Percentiles rank a stretch among this genome's conserved stretches.
Evolutionary conservation across 2,329 filamentous ascomycete species (phyloP).

Genomic region (Colletotrichum acutatum): DNA sequence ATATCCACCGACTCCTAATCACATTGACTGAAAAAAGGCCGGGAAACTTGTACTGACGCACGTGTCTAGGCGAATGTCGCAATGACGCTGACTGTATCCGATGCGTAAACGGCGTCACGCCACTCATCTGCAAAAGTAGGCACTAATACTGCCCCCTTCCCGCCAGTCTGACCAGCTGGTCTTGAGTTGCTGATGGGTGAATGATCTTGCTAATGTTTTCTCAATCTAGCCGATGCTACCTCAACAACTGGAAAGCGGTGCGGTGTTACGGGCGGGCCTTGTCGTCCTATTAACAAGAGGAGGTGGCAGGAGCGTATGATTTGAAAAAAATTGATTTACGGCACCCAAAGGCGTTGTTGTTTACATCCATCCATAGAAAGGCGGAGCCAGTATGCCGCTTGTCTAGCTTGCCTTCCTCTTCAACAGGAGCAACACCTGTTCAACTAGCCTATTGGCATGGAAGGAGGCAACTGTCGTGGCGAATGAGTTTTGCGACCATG

Average conservation of each 20-base stretch:
- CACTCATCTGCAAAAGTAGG: conserved; percentile 20
- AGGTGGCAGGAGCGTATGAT: no score
- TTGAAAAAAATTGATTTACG: no score
- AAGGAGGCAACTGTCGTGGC: no score
- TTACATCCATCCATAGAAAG: no score
- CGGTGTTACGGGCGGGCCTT: neutral
- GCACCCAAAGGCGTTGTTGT: no score
- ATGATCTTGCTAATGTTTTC: neutral
- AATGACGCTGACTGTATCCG: conserved; percentile 10
- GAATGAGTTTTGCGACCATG: no score
- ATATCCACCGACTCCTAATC: fast-evolving
- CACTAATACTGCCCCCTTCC: neutral
- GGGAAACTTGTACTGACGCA: neutral
- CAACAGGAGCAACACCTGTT: no score
- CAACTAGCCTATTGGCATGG: no score
- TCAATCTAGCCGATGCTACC: neutral
- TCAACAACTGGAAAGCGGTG: neutral
- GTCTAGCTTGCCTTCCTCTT: no score
- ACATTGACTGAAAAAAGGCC: fast-evolving
- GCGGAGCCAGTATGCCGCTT: no score
- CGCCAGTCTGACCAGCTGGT: no score
- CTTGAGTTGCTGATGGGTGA: no score
- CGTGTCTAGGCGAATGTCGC: neutral
- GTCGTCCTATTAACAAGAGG: neutral
- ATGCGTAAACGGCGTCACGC: neutral